These are phyloP conservation scores for Plasmodium berghei DNA, from an alignment of 169 alveolate species.

Conservation along the genomic window DNA sequence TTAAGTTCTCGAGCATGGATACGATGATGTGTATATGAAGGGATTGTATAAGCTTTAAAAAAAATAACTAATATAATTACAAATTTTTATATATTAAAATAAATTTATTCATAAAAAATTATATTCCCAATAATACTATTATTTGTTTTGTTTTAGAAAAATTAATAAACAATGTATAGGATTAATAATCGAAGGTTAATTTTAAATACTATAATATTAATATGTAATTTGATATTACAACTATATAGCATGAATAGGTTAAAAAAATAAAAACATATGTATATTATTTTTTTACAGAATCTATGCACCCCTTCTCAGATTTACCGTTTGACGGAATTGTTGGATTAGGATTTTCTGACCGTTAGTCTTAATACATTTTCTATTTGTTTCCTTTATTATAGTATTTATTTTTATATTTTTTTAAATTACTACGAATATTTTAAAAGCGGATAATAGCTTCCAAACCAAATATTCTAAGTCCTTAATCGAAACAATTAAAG, in stretches of 20 bases:
- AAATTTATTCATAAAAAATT: constrained; percentile 6
- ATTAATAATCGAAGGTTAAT: constrained; percentile 88
- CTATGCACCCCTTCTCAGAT: constrained; percentile 91
- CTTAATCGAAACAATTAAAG: constrained; percentile 85
- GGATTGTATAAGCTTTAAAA: constrained; percentile 80
- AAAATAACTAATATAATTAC: neutral
- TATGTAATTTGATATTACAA: neutral
- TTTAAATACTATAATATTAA: neutral
- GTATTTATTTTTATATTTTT: neutral
- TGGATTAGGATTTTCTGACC: constrained; percentile 94
- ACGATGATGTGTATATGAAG: constrained; percentile 82
- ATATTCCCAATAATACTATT: neutral
- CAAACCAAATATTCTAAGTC: constrained; percentile 71
- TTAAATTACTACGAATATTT: neutral
- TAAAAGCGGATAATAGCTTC: constrained; percentile 52
- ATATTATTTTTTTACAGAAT: constrained; percentile 77
- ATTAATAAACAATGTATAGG: constrained; percentile 91
- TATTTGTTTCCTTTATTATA: constrained; percentile 1
- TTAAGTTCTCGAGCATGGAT: constrained; percentile 82
- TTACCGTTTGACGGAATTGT: constrained; percentile 95
- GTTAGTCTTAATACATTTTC: constrained; percentile 30
- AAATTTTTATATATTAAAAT: neutral
- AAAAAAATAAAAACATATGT: neutral
- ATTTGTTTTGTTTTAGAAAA: constrained; percentile 70
- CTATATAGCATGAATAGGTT: neutral